Base-by-base conservation (phyloP, 305 asterid species). In the Fraxinus velutina region DNA sequence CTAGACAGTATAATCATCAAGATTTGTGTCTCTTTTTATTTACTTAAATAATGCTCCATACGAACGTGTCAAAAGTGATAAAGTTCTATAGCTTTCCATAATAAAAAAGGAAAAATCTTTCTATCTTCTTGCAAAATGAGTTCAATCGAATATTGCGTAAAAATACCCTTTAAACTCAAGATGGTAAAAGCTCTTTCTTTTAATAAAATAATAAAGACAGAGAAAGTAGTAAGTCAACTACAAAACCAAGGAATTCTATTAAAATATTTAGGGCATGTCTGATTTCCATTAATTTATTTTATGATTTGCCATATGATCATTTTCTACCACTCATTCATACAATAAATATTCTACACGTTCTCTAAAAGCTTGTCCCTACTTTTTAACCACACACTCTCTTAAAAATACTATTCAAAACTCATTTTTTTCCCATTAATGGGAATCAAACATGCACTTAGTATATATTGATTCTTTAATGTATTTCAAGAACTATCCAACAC, bases 401-500 rank as follows among this genome's bases (percentile, higher is more conserved):
- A 29, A 29, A 29, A 29, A 29, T 29, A 29, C 32, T 29, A 29
- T 29, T 29, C 32, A 29, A 29, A 29, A 29, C 32, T 29, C 32
- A 29, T 29, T 29, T 29, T 29, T 29, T 29, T 29, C 32, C 32
- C 32, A 29, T 29, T 29, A 29, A 29, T 29, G 32, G 32, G 32
- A 29, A 29, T 29, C 32, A 29, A 29, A 29, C 32, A 29, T 29
- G 32, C 32, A 2, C 32, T 29, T 15, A 68, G 37, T 12, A 72
- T 72, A 6, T 19, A 19, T 17, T 10, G 6, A n/a, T 73, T 74
- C 52, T 60, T 68, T 68, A 74, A 66, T 70, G 80, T 7, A 39
- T 80, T 76, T 83, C 76, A 62, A 83, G 82, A 72, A 77, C 55
- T 15, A 60, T 32, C 33, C 32, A 52, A 84, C 42, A 44, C 77